Conservation (phyloP, 1,284 basidiomycete genomes). For the Somion occarium region DNA sequence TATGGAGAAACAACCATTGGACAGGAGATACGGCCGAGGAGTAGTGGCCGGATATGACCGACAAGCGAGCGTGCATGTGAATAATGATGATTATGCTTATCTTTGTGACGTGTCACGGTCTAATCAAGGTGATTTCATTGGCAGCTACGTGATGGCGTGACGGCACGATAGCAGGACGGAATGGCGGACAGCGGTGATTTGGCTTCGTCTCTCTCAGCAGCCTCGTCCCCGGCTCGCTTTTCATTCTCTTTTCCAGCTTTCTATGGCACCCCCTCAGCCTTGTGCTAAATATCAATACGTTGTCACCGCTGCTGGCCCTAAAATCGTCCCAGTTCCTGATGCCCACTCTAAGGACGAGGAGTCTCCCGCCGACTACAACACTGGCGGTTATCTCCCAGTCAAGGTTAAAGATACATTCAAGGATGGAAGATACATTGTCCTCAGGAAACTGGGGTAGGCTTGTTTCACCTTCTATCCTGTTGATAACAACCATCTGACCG, state of each 20-base stretch:
- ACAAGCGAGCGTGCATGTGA: conserved; percentile 4
- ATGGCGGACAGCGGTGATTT: conserved; percentile 1
- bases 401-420: conserved; percentile 79
- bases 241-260: conserved; percentile 15
- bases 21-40: no score
- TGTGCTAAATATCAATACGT: conserved; percentile 74
- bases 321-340: conserved; percentile 65
- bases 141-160: conserved; percentile 6
- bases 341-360: conserved; percentile 68
- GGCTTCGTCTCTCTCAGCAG: conserved; percentile 4
- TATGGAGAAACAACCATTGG: no score
- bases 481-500: conserved; percentile 11
- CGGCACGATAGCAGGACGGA: background rate
- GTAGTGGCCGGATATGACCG: no score
- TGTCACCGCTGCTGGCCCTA: conserved; percentile 57
- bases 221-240: conserved; percentile 10
- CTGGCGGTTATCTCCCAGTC: conserved; percentile 77
- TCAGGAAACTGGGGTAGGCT: conserved; percentile 78
- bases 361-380: conserved; percentile 73
- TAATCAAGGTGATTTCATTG: conserved; percentile 9
- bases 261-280: conserved; percentile 61
- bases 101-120: conserved; percentile 10
- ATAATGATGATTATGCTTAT: background rate
- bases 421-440: conserved; percentile 71
- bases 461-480: conserved; percentile 3